phyloP scores from a whole-genome alignment of 2,329 filamentous ascomycete genomes.

The Lasiodiplodia theobromae region DNA sequence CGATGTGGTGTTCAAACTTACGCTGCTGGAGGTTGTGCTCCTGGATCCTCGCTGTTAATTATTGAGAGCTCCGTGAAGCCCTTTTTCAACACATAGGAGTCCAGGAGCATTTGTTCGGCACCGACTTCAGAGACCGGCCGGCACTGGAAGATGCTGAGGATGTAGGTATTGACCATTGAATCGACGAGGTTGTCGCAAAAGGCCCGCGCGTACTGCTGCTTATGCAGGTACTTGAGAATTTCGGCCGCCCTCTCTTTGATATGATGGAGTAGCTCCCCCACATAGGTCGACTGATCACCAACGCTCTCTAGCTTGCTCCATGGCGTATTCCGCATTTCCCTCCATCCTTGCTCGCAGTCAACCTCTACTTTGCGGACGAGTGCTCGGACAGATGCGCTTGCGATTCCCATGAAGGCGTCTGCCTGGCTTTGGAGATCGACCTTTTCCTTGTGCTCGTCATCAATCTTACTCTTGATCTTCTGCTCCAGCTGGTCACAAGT shows the following conservation, averaged over 20 bases:
- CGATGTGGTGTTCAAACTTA: constrained; percentile 35
- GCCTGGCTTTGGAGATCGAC: constrained; percentile 93
- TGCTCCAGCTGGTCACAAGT: constrained; percentile 95
- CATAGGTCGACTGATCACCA: constrained; percentile 91
- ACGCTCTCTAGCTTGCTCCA: constrained; percentile 95
- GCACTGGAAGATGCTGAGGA: constrained; percentile 85
- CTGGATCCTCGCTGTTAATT: constrained; percentile 60
- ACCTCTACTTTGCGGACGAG: constrained; percentile 84
- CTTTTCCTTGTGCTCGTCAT: constrained; percentile 72
- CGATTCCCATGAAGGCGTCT: constrained; percentile 94
- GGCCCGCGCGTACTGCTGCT: constrained; percentile 91
- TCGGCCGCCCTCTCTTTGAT: constrained; percentile 76
- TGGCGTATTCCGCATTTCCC: constrained; percentile 95
- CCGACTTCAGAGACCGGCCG: constrained; percentile 91
- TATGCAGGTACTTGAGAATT: constrained; percentile 78
- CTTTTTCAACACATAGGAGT: constrained; percentile 89
- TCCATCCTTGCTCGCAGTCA: constrained; percentile 85
- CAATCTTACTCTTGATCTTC: constrained; percentile 89
- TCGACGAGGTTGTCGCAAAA: constrained; percentile 98
- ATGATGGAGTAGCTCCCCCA: constrained; percentile 77
- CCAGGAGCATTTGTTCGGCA: constrained; percentile 96
- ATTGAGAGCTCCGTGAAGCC: constrained; percentile 75
- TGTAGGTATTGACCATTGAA: constrained; percentile 78
- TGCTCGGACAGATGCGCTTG: constrained; percentile 82
- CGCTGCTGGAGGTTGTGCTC: constrained; percentile 63